A percentile compares a stretch with the other conserved stretches of the same genome.
Evolutionary conservation across 495 filamentous ascomycete genomes (phyloP).

Genomic region (Penicillium daleae): DNA sequence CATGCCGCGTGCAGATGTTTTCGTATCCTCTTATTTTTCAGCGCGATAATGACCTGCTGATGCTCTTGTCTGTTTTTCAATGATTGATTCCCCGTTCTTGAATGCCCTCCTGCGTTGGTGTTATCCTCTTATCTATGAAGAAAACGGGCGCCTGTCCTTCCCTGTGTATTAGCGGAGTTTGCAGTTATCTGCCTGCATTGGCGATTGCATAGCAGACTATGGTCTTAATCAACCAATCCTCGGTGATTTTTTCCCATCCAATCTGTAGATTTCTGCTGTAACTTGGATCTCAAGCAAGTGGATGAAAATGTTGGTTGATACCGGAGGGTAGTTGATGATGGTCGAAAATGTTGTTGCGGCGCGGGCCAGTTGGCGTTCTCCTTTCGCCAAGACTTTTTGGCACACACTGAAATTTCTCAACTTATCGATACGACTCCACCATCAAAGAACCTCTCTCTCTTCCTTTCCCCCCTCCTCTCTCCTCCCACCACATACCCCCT

Average conservation of each 20-base stretch:
- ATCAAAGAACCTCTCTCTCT: conserved; percentile 41
- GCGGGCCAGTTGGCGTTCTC: conserved; percentile 23
- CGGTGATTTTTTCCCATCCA: not conserved
- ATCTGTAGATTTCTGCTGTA: not conserved
- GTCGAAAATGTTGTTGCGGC: not conserved
- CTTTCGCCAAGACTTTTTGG: conserved; percentile 49
- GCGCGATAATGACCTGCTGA: conserved; percentile 18
- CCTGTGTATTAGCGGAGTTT: conserved; percentile 25
- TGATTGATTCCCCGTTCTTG: conserved; percentile 31
- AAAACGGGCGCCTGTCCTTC: conserved; percentile 24
- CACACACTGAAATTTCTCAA: conserved; percentile 54
- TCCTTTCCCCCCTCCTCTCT: conserved; percentile 26
- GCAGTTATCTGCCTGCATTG: conserved; percentile 4
- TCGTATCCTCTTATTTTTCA: conserved; percentile 23
- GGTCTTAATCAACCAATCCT: conserved; percentile 14
- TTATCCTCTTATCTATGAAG: conserved; percentile 28
- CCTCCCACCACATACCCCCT: conserved; percentile 28
- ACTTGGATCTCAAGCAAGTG: not conserved
- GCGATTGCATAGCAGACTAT: conserved; percentile 11
- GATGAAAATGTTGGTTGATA: not conserved
- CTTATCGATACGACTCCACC: conserved; percentile 50
- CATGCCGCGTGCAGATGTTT: conserved; percentile 11
- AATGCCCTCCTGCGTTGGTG: conserved; percentile 22
- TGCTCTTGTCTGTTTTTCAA: conserved; percentile 11
- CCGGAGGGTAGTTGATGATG: not conserved